These are phyloP conservation scores for Ascoidea rubescens DNA, from an alignment of 805 yeast species.

Conservation along the genomic window DNA sequence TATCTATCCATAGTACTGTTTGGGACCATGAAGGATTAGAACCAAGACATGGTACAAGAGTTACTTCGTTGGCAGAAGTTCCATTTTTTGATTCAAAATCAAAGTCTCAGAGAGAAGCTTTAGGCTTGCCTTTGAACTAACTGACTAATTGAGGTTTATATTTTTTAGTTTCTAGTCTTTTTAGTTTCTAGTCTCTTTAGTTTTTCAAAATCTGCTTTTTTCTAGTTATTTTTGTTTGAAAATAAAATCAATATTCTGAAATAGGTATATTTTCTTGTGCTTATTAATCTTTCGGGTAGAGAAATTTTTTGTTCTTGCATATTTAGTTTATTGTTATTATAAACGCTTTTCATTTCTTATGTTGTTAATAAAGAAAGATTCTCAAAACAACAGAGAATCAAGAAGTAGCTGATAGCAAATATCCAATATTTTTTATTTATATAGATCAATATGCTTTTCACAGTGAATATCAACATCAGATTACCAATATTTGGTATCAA, in stretches of 20 bases:
- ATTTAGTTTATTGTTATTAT: too few species aligned
- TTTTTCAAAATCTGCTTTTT: too few species aligned
- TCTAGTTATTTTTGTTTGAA: too few species aligned
- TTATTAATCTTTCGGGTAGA: too few species aligned
- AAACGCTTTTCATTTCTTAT: too few species aligned
- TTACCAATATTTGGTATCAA: too few species aligned
- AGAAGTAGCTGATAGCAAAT: background rate
- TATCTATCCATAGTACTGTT: slow-evolving; percentile 39
- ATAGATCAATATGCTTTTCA: background rate
- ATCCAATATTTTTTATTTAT: background rate
- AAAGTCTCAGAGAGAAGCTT: slow-evolving; percentile 38
- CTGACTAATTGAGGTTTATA: background rate
- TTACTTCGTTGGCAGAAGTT: slow-evolving; percentile 37
- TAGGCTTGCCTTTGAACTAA: slow-evolving; percentile 21
- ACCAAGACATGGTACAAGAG: slow-evolving; percentile 38
- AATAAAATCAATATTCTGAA: too few species aligned
- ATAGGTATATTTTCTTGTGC: too few species aligned
- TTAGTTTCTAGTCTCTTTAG: too few species aligned
- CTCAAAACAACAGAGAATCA: background rate
- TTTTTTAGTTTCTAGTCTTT: too few species aligned
- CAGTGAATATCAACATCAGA: background rate
- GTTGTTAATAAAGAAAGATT: background rate
- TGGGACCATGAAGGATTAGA: slow-evolving; percentile 31
- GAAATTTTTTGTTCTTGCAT: too few species aligned
- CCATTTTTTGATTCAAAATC: slow-evolving; percentile 37